These are phyloP conservation scores for Glycine soja DNA, from an alignment of 306 rosid species.

Conservation along the genomic window DNA sequence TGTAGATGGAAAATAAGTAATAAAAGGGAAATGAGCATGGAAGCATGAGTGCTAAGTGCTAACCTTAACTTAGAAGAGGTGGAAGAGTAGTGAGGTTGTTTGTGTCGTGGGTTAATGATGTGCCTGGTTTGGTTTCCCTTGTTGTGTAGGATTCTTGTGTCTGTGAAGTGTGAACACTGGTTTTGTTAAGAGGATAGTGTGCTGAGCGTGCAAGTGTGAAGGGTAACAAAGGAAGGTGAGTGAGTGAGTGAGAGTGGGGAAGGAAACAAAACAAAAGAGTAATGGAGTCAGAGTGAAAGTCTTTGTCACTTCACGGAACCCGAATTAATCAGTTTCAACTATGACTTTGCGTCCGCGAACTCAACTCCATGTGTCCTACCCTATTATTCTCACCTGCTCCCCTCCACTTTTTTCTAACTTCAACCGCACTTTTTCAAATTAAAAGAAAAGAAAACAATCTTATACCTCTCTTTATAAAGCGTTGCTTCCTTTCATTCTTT, in stretches of 20 bases:
- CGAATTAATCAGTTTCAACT: constrained; percentile 47
- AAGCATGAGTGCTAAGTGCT: not conserved
- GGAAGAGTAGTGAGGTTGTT: not conserved
- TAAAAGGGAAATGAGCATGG: not conserved
- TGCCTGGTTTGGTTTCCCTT: not conserved
- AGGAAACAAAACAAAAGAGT: constrained; percentile 5
- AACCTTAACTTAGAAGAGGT: not conserved
- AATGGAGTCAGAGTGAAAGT: not conserved
- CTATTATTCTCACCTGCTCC: constrained; percentile 22
- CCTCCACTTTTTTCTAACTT: not conserved
- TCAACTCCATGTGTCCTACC: constrained; percentile 17
- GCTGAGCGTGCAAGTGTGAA: not conserved
- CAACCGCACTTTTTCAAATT: too few species aligned
- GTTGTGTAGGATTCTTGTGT: not conserved
- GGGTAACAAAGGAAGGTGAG: too few species aligned
- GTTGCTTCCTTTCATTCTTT: too few species aligned
- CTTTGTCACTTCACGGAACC: constrained; percentile 36
- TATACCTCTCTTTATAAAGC: too few species aligned
- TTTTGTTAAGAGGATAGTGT: too few species aligned
- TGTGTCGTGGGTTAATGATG: not conserved
- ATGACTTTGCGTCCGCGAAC: constrained; percentile 46
- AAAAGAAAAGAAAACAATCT: too few species aligned
- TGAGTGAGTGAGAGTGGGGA: too few species aligned
- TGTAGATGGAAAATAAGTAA: not conserved
- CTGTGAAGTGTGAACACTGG: not conserved